A percentile compares a stretch with the other conserved stretches of the same genome.
Conservation (phyloP, 1,139 yeast species). For the Candida pseudoviswanathii region DNA sequence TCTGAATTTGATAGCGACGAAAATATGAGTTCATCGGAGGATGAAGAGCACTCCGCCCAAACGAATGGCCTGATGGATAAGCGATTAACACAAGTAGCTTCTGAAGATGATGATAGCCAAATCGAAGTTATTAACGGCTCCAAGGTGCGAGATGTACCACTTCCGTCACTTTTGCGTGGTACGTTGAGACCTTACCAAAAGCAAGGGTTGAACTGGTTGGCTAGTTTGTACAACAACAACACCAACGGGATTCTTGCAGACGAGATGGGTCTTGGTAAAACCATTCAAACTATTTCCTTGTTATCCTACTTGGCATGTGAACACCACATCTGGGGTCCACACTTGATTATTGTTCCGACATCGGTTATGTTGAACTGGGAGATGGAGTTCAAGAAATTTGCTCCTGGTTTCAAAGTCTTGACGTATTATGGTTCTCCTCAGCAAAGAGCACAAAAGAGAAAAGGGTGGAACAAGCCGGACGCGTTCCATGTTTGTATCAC, state of each 20-base stretch:
- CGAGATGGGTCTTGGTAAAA: slow-evolving; percentile 98
- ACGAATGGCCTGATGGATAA: slow-evolving; percentile 10
- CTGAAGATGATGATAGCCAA: slow-evolving; percentile 22
- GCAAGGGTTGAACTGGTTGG: slow-evolving; percentile 96
- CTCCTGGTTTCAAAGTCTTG: slow-evolving; percentile 94
- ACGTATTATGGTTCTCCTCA: slow-evolving; percentile 98
- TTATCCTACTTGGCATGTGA: slow-evolving; percentile 89
- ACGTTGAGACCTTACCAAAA: slow-evolving; percentile 88
- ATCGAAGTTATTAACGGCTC: slow-evolving; percentile 39
- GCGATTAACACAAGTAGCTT: slow-evolving; percentile 27
- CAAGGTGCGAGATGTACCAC: slow-evolving; percentile 67
- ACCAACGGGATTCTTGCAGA: slow-evolving; percentile 98
- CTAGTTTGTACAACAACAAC: slow-evolving; percentile 86
- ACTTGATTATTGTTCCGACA: slow-evolving; percentile 94
- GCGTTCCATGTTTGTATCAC: slow-evolving; percentile 97
- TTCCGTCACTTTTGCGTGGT: slow-evolving; percentile 74
- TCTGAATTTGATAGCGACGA: slow-evolving; percentile 24
- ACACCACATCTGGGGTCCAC: slow-evolving; percentile 97
- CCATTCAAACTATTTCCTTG: slow-evolving; percentile 92
- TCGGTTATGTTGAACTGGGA: slow-evolving; percentile 99
- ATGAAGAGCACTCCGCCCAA: slow-evolving; percentile 18
- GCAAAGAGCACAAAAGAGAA: slow-evolving; percentile 92
- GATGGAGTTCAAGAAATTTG: slow-evolving; percentile 97
- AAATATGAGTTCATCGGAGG: slow-evolving; percentile 18
- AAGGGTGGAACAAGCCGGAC: slow-evolving; percentile 97